phyloP scores from a whole-genome alignment of 257 asterid genomes.

The Gynochthodes officinalis region DNA sequence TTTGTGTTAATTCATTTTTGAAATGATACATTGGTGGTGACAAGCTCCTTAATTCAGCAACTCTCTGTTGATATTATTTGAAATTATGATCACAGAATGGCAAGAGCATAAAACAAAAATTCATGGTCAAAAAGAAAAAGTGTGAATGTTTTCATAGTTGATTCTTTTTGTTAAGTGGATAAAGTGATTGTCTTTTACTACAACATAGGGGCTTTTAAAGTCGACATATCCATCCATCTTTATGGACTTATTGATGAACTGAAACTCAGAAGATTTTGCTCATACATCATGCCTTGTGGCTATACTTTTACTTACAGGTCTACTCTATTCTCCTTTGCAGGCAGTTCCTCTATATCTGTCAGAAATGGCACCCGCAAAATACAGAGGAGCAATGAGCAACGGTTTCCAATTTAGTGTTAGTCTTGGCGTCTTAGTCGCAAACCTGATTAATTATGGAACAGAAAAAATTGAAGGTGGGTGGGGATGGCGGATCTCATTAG shows the following conservation, averaged over 20 bases:
- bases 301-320: no score
- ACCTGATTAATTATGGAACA: constrained; percentile 69
- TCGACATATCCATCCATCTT: no score
- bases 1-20: neutral
- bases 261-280: no score
- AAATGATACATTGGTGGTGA: no score
- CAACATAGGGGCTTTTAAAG: no score
- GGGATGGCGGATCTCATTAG: constrained; percentile 82
- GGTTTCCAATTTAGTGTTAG: constrained; percentile 65
- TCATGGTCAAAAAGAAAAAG: no score
- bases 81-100: neutral
- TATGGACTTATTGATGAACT: no score
- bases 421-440: constrained; percentile 56
- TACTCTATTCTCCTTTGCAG: constrained; percentile 26
- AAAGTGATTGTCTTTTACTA: no score
- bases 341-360: constrained; percentile 80
- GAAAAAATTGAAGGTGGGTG: constrained; percentile 54
- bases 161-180: no score
- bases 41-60: neutral
- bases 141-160: no score
- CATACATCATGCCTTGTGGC: no score
- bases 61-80: neutral
- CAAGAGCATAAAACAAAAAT: no score
- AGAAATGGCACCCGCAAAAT: constrained; percentile 83
- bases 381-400: constrained; percentile 78